Evolutionary conservation across 208 protist species (phyloP).

Genomic region (Trypanosoma grayi): DNA sequence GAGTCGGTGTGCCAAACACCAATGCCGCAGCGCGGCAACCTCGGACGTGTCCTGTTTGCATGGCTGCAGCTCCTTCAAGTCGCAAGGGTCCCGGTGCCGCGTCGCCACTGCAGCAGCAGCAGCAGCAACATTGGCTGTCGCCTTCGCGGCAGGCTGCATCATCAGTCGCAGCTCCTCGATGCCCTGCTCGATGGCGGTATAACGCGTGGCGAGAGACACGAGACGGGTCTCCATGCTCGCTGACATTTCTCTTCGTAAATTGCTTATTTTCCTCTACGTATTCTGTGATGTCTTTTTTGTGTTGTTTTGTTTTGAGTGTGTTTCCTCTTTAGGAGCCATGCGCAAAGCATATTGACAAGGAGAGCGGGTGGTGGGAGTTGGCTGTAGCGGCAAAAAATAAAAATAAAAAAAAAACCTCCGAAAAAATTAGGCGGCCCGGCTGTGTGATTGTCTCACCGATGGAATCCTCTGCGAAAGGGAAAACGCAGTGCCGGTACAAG

Average conservation of each 20-base stretch:
- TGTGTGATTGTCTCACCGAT: no score
- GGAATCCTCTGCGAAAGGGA: no score
- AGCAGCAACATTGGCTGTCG: not conserved
- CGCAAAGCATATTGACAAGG: no score
- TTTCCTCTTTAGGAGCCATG: no score
- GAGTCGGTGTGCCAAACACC: conserved; percentile 47
- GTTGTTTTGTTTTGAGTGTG: no score
- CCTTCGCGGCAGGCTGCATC: conserved; percentile 7
- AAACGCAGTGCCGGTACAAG: no score
- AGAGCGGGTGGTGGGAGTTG: no score
- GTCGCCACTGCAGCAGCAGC: not conserved
- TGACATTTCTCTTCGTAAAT: not conserved
- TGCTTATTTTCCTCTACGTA: no score
- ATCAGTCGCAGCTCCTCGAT: conserved; percentile 20
- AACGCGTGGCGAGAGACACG: conserved; percentile 34
- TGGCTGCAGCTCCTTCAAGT: conserved; percentile 49
- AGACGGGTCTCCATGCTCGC: conserved; percentile 31
- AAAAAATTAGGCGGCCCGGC: no score
- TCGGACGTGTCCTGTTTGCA: conserved; percentile 53
- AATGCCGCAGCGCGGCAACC: conserved; percentile 56
- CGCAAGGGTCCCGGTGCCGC: conserved; percentile 12
- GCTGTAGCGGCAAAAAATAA: no score
- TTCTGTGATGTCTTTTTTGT: no score
- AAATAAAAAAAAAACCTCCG: no score
- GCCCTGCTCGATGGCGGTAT: conserved; percentile 37